Evolutionary conservation across 768 basidiomycete species (phyloP).

Genomic region (Tricholoma saponaceum): DNA sequence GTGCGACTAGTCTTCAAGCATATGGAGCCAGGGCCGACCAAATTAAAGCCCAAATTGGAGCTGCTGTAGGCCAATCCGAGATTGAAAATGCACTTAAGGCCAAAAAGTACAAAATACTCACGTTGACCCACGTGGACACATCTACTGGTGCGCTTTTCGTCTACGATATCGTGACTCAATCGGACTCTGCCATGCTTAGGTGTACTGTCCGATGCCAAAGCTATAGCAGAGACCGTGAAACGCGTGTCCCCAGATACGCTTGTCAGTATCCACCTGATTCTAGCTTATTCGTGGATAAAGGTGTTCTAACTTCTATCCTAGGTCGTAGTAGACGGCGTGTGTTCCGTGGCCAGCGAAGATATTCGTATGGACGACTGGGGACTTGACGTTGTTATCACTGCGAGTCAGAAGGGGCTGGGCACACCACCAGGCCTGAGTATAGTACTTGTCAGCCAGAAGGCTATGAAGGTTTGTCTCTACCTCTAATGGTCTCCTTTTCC

Average conservation of each 20-base stretch:
- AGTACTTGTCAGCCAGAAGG: constrained; percentile 73
- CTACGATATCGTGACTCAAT: not conserved
- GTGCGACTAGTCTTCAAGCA: constrained; percentile 62
- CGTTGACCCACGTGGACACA: constrained; percentile 95
- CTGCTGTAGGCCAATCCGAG: constrained; percentile 55
- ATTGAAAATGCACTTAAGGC: constrained; percentile 66
- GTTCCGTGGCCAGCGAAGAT: constrained; percentile 94
- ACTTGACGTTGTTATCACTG: constrained; percentile 83
- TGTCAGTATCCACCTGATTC: constrained; percentile 30
- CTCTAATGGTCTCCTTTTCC: not conserved
- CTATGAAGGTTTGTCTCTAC: constrained; percentile 52
- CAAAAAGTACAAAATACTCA: constrained; percentile 85
- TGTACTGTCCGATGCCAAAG: constrained; percentile 82
- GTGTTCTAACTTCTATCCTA: constrained; percentile 19
- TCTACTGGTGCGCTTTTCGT: constrained; percentile 57
- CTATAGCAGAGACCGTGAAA: constrained; percentile 67
- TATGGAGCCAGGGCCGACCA: constrained; percentile 90
- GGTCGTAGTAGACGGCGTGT: constrained; percentile 90
- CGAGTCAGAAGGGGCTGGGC: constrained; percentile 90
- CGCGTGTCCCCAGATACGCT: constrained; percentile 83
- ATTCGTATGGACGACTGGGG: constrained; percentile 93
- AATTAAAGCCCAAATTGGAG: constrained; percentile 79
- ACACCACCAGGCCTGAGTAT: constrained; percentile 92
- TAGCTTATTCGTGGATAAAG: constrained; percentile 2
- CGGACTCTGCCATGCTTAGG: constrained; percentile 32